A percentile compares a stretch with the other conserved stretches of the same genome.
phyloP scores from a whole-genome alignment of 169 alveolate genomes.

The Sarcocystis neurona region DNA sequence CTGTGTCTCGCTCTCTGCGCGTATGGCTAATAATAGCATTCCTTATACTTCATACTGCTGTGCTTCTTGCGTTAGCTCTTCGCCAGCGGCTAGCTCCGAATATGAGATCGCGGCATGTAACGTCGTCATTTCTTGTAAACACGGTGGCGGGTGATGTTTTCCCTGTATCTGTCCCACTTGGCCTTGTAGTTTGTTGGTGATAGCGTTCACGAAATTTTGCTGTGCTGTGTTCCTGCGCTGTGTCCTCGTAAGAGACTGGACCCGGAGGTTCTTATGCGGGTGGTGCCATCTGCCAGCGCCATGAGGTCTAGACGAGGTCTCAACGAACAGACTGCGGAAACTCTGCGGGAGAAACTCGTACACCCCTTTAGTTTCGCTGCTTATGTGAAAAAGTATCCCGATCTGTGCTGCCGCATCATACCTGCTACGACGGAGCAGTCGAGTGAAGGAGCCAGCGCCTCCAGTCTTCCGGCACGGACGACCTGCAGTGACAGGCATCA shows the following conservation, averaged over 20 bases:
- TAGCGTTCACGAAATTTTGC: too few relatives aligned
- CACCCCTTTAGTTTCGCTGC: constrained; percentile 37
- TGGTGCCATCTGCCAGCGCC: constrained; percentile 49
- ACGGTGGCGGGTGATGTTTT: too few relatives aligned
- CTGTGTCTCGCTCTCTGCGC: too few relatives aligned
- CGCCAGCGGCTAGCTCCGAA: background rate
- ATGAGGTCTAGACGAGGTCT: constrained; percentile 45
- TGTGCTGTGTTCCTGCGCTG: background rate
- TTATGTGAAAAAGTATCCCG: constrained; percentile 33
- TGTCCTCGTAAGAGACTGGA: constrained; percentile 39
- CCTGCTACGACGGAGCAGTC: too few relatives aligned
- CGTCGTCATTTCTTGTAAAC: background rate
- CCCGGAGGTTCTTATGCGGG: constrained; percentile 61
- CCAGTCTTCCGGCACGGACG: too few relatives aligned
- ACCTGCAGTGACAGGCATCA: too few relatives aligned
- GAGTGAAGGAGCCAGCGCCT: too few relatives aligned
- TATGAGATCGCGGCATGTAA: background rate
- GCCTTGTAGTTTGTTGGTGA: too few relatives aligned
- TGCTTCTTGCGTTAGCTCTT: background rate
- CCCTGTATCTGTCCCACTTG: too few relatives aligned
- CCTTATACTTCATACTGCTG: background rate
- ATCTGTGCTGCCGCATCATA: too few relatives aligned
- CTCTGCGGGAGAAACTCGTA: constrained; percentile 47
- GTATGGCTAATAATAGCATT: background rate
- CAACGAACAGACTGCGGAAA: constrained; percentile 52